Evolutionary conservation across 2,329 filamentous ascomycete genomes (phyloP), one percentile per base, ranked within the genome.

Genomic region (Colletotrichum sp.): DNA sequence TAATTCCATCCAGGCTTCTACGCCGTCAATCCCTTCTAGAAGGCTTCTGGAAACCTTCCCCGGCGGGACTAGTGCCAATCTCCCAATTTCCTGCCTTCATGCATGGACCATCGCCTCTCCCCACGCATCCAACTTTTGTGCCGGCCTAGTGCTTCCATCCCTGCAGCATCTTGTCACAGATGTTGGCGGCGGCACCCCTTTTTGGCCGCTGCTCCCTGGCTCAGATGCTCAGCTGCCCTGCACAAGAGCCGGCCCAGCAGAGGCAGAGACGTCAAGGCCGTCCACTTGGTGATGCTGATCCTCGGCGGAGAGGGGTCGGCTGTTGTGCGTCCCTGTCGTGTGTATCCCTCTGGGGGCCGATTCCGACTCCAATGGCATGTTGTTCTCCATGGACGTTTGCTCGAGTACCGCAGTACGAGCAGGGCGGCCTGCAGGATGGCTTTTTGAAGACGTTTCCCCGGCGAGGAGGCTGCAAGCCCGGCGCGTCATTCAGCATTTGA

Each of bases 31-130:
- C 30, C 48, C 65, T 78, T 77, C 70, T 63, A 75, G 79, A 81
- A 81, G 78, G 72, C 79, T 85, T 85, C 84, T 81, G 80, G 84
- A 85, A 85, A 78, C 80, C 80, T 85, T 80, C 83, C 80, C 71
- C 66, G 70, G 36, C 36, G n/a, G 78, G 83, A 69, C 36, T 84
- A 84, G 83, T 16, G 74, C 71, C 78, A 81, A 62, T 62, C 28
- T 36, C 34, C 62, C 62, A 64, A 82, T 81, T 77, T 83, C 79
- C 79, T 70, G 62, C 26, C 77, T 75, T 78, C 76, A 79, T 79
- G 80, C 78, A 80, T 78, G 76, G 78, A 75, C 78, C 78, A 80
- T 77, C 78, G 73, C 79, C 44, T 32, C 75, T 77, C 76, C 68
- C 77, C 78, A 80, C 73, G 32, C 68, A 80, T 75, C 81, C 81